Conservation (phyloP, 1,139 yeast genomes). For the Suhomyces yuchorum region DNA sequence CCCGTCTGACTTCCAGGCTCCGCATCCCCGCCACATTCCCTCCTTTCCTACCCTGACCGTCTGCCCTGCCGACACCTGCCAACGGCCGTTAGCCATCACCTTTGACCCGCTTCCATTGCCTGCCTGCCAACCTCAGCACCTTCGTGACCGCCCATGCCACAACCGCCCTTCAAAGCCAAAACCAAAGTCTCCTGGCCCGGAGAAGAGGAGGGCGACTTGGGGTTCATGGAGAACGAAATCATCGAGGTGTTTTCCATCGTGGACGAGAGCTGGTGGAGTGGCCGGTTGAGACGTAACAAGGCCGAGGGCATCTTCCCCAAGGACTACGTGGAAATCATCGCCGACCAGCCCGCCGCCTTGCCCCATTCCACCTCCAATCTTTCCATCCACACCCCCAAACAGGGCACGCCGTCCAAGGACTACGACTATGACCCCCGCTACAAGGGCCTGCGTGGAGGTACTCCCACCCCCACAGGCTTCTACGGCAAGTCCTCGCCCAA, state of each 20-base stretch:
- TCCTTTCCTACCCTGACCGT: neutral
- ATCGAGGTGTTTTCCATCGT: constrained; percentile 80
- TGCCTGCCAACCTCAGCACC: neutral
- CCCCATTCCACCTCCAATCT: constrained; percentile 18
- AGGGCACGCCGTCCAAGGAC: constrained; percentile 23
- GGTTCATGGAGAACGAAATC: constrained; percentile 89
- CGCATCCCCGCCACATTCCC: neutral
- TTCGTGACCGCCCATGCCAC: constrained; percentile 21
- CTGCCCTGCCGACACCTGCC: neutral
- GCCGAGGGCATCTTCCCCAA: constrained; percentile 85
- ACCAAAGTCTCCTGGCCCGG: constrained; percentile 92
- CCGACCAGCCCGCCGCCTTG: constrained; percentile 19
- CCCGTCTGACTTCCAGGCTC: neutral
- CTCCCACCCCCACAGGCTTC: constrained; percentile 18
- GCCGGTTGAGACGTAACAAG: constrained; percentile 75
- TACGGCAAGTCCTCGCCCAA: constrained; percentile 18
- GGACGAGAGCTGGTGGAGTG: constrained; percentile 94
- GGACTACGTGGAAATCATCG: constrained; percentile 73
- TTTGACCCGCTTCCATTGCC: neutral
- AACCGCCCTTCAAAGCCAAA: constrained; percentile 70
- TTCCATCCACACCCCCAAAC: constrained; percentile 16
- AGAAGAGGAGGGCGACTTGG: constrained; percentile 83
- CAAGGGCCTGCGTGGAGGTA: constrained; percentile 15
- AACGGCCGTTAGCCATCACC: neutral
- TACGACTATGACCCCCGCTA: constrained; percentile 3